Base-by-base conservation (phyloP, 2,329 filamentous ascomycete species). In the Colletotrichum kahawae region DNA sequence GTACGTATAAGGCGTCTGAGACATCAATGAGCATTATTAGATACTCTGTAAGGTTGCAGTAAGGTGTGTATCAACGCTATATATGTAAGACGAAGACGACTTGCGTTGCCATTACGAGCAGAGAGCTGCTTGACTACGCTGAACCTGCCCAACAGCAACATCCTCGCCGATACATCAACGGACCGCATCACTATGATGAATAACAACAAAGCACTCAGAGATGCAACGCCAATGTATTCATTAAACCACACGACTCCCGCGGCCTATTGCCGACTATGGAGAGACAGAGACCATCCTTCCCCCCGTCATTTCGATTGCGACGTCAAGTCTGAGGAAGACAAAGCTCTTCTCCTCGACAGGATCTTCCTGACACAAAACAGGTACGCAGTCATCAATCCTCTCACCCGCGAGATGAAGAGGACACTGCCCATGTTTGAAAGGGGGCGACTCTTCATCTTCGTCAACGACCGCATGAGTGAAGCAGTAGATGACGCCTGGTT, bases 11-110 rank as follows among this genome's bases (percentile, higher is more conserved):
- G 43, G 43, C 43, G n/a, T 21, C 18, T 48, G 9, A 21, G 43
- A 48, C 10, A 21, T 13, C n/a, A 48, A 0, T 13, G n/a, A 21
- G 18, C 2, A 21, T 48, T 21, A 0, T 10, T 7, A 21, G 3
- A 13, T 21, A 48, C 3, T 48, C 43, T 21, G 18, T 21, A 9
- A 1, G 9, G 6, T n/a, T 48, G 5, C 10, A 21, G 38, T 48
- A 4, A n/a, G n/a, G 12, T 48, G 18, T 48, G 38, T n/a, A 18
- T 48, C 3, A n/a, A 12, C 5, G 18, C 8, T 43, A 43, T 43
- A 4, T 43, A 1, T 2, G 8, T n/a, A 43, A n/a, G 18, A 43
- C 5, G 9, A 8, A 8, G 16, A n/a, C 38, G 18, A n/a, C 9
- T 43, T 43, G 16, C 38, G 16, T 48, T 48, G 38, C 18, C 9